A percentile compares a stretch with the other conserved stretches of the same genome.
Evolutionary conservation across 1,284 basidiomycete genomes (phyloP).

Genomic region (Blastosporella zonata): DNA sequence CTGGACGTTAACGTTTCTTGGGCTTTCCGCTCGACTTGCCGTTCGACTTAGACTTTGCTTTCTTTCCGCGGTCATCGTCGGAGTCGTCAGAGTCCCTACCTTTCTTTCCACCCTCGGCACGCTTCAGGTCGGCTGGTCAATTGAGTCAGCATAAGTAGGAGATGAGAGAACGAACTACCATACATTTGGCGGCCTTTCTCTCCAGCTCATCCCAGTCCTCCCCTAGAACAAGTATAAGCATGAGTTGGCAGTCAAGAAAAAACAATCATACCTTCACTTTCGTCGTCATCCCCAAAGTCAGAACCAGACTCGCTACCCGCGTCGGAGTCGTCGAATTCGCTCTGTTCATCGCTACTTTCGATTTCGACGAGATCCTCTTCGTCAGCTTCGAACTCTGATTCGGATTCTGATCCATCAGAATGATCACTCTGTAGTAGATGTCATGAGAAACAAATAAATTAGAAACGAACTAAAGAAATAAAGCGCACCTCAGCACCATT

Average conservation of each 20-base stretch:
- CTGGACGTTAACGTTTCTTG: constrained; percentile 26
- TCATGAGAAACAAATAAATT: constrained; percentile 6
- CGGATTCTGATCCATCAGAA: constrained; percentile 67
- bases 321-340: constrained; percentile 55
- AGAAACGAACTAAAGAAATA: constrained; percentile 2
- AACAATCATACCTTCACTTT: constrained; percentile 61
- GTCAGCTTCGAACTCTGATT: constrained; percentile 80
- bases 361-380: constrained; percentile 50
- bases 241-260: not conserved
- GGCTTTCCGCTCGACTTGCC: constrained; percentile 43
- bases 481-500: constrained; percentile 59
- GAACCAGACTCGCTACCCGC: constrained; percentile 67
- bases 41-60: constrained; percentile 47
- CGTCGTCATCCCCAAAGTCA: constrained; percentile 61
- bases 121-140: constrained; percentile 64
- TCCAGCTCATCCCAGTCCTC: constrained; percentile 97
- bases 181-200: constrained; percentile 83
- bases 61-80: constrained; percentile 64
- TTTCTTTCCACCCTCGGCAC: constrained; percentile 45
- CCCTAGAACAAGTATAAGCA: constrained; percentile 36
- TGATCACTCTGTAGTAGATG: constrained; percentile 51
- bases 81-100: constrained; percentile 63
- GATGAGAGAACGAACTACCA: constrained; percentile 17
- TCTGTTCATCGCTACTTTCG: constrained; percentile 54
- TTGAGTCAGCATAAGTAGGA: constrained; percentile 2